Percentiles rank a stretch among this genome's conserved stretches.
These are phyloP conservation scores for Erysimum cheiranthoides DNA, from an alignment of 345 rosid genomes.

Conservation along the genomic window DNA sequence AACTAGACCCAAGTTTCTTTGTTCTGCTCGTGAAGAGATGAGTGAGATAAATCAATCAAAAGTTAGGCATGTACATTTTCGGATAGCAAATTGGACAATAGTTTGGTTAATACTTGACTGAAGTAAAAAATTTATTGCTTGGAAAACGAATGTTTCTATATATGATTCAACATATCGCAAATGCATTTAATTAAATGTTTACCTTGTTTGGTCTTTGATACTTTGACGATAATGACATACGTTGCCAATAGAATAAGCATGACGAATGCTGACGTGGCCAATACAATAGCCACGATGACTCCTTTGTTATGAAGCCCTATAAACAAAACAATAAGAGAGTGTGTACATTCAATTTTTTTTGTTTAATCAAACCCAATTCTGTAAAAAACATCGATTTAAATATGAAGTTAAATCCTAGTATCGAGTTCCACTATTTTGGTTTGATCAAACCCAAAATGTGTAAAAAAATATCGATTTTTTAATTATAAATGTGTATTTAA, in stretches of 20 bases:
- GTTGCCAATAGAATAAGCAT: conserved; percentile 34
- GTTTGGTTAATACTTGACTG: no score
- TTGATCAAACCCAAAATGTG: no score
- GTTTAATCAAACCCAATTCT: neutral
- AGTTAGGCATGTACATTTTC: neutral
- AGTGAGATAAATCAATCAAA: neutral
- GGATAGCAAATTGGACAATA: neutral
- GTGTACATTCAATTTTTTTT: neutral
- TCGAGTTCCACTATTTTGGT: neutral
- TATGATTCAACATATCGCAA: neutral
- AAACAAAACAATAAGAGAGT: neutral
- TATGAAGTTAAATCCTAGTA: neutral
- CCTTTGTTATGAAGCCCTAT: conserved; percentile 36
- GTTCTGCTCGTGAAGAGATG: conserved; percentile 38
- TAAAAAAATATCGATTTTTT: no score
- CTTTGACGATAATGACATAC: conserved; percentile 32
- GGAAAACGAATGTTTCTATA: conserved; percentile 3
- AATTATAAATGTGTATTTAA: no score
- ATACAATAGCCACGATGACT: conserved; percentile 35
- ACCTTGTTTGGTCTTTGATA: conserved; percentile 43
- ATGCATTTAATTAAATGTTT: neutral
- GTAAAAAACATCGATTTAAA: neutral
- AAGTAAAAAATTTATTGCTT: no score
- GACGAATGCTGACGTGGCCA: conserved; percentile 32
- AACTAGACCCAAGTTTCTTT: conserved; percentile 33